phyloP scores from a whole-genome alignment of 768 basidiomycete genomes.

The Tremella fuciformis region DNA sequence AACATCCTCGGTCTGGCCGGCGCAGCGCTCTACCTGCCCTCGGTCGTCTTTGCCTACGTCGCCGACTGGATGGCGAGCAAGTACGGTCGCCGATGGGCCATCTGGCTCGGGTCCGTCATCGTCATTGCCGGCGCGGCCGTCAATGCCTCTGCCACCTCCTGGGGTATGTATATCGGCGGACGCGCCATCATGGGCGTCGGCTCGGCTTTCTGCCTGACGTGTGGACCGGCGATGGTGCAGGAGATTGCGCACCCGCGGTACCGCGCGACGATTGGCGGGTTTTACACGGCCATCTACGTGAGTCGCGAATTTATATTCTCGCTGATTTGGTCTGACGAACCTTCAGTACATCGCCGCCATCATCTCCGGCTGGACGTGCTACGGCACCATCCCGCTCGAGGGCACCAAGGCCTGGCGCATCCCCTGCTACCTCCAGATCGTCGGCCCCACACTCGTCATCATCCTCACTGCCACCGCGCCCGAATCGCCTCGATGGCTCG shows the following conservation, averaged over 20 bases:
- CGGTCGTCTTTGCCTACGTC: not conserved
- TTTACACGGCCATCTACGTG: too few species aligned
- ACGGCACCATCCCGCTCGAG: not conserved
- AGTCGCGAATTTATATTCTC: not conserved
- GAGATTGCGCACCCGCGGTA: slow-evolving; percentile 34
- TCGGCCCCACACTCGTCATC: slow-evolving; percentile 18
- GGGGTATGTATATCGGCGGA: slow-evolving; percentile 1
- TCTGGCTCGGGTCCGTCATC: not conserved
- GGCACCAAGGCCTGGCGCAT: slow-evolving; percentile 22
- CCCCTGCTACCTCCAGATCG: slow-evolving; percentile 20
- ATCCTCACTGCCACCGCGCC: slow-evolving; percentile 22
- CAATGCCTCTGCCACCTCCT: not conserved
- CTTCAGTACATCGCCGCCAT: not conserved
- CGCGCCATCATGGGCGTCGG: slow-evolving; percentile 21
- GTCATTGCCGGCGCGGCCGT: not conserved
- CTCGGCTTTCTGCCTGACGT: slow-evolving; percentile 21
- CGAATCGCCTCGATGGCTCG: slow-evolving; percentile 48
- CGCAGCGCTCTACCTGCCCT: not conserved
- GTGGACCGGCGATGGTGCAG: slow-evolving; percentile 23
- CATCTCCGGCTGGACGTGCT: not conserved
- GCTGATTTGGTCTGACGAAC: not conserved
- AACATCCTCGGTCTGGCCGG: not conserved
- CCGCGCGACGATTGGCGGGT: slow-evolving; percentile 16
- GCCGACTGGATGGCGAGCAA: not conserved
- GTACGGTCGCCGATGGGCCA: not conserved